These are phyloP conservation scores for Amaranthus tricolor DNA, from an alignment of 179 eudicot species.

Conservation along the genomic window DNA sequence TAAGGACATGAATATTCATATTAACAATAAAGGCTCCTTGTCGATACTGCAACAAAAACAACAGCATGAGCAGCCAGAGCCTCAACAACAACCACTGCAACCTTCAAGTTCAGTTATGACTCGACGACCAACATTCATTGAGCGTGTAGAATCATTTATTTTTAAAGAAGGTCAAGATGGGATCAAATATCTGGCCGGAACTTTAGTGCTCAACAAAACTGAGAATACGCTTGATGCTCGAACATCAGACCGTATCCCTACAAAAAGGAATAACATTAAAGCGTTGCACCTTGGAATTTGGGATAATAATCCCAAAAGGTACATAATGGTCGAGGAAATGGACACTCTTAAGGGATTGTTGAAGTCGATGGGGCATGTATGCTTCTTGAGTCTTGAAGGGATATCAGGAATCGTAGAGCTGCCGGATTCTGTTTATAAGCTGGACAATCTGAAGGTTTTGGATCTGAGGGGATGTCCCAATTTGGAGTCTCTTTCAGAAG, in stretches of 20 bases:
- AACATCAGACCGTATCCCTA: background rate
- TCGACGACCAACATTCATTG: background rate
- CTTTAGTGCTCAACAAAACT: background rate
- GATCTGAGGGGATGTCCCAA: constrained; percentile 15
- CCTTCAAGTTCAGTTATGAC: background rate
- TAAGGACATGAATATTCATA: background rate
- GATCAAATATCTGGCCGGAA: background rate
- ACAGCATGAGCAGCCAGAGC: background rate
- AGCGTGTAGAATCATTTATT: too few species aligned
- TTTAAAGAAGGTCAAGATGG: background rate
- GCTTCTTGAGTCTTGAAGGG: constrained; percentile 12
- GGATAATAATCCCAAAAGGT: too few species aligned
- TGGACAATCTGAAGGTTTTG: constrained; percentile 8
- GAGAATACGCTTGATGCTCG: background rate
- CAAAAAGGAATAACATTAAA: background rate
- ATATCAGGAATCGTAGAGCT: constrained; percentile 17
- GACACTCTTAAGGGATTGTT: background rate
- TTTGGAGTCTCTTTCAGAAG: background rate
- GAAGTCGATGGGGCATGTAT: background rate
- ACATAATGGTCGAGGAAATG: background rate
- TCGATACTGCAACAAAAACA: background rate
- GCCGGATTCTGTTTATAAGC: constrained; percentile 10
- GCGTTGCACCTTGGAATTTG: constrained; percentile 8
- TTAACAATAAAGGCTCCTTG: background rate
- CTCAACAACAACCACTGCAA: background rate